Evolutionary conservation across 208 protist species (phyloP).

Genomic region (Naegleria lovaniensis): DNA sequence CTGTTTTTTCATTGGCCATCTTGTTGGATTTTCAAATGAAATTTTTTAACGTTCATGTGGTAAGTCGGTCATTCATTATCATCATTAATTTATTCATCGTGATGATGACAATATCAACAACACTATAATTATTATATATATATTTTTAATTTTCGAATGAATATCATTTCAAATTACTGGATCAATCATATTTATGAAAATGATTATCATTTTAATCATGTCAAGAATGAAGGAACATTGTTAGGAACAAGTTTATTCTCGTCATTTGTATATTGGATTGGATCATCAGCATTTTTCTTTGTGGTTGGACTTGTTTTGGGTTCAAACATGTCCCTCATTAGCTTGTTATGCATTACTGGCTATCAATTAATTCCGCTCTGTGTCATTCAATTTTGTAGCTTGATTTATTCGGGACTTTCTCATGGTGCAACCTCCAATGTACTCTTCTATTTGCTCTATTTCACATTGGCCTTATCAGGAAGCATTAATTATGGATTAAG

Average conservation of each 20-base stretch:
- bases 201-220: too few species aligned
- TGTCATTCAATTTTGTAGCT: not conserved
- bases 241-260: not conserved
- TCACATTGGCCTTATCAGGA: not conserved
- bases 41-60: not conserved
- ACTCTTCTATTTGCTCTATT: not conserved
- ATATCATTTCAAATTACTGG: too few species aligned
- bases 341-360: not conserved
- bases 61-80: not conserved
- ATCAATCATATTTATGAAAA: too few species aligned
- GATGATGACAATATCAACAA: too few species aligned
- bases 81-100: too few species aligned
- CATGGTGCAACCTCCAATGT: not conserved
- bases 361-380: not conserved
- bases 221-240: not conserved
- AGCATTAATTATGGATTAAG: not conserved
- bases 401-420: not conserved
- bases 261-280: not conserved
- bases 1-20: not conserved
- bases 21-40: slow-evolving; percentile 2
- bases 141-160: too few species aligned
- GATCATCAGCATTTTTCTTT: not conserved
- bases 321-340: not conserved
- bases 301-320: not conserved
- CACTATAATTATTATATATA: too few species aligned